Conservation (phyloP, 805 yeast genomes). For the Pichia thaimueangensis region DNA sequence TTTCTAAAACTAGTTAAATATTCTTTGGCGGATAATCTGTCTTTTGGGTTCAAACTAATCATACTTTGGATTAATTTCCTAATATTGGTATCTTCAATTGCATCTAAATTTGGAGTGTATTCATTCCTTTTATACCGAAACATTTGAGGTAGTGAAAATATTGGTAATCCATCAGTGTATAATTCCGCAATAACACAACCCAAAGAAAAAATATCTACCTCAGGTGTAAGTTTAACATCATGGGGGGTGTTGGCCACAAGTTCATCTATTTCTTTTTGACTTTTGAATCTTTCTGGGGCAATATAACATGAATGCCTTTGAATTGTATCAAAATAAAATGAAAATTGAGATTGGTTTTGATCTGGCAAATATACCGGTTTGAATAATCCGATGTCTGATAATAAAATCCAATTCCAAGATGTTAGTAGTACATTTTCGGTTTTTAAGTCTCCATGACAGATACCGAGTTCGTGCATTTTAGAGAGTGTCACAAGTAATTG, state of each 20-base stretch:
- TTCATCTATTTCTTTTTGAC: slow-evolving; percentile 21
- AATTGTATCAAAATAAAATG: slow-evolving; percentile 88
- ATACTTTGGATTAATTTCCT: slow-evolving; percentile 53
- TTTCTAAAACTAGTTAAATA: slow-evolving; percentile 47
- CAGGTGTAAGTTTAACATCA: slow-evolving; percentile 37
- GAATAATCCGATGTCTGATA: slow-evolving; percentile 78
- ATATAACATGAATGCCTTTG: slow-evolving; percentile 81
- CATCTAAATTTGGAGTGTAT: slow-evolving; percentile 54
- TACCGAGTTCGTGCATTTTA: slow-evolving; percentile 53
- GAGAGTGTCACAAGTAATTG: slow-evolving; percentile 65
- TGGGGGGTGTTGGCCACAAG: slow-evolving; percentile 4
- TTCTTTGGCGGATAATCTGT: slow-evolving; percentile 50
- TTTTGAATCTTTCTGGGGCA: slow-evolving; percentile 84
- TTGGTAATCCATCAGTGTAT: slow-evolving; percentile 77
- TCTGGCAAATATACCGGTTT: slow-evolving; percentile 87
- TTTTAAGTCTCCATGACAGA: slow-evolving; percentile 88
- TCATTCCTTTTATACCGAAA: slow-evolving; percentile 74
- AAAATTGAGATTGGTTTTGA: slow-evolving; percentile 86
- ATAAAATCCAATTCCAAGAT: slow-evolving; percentile 79
- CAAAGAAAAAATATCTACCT: slow-evolving; percentile 76
- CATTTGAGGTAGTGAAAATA: slow-evolving; percentile 80
- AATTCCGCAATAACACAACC: slow-evolving; percentile 92
- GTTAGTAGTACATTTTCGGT: slow-evolving; percentile 83
- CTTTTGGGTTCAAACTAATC: slow-evolving; percentile 55
- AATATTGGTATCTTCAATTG: slow-evolving; percentile 45